phyloP scores from a whole-genome alignment of 2,329 filamentous ascomycete genomes.

The Rhinocladiella similis region DNA sequence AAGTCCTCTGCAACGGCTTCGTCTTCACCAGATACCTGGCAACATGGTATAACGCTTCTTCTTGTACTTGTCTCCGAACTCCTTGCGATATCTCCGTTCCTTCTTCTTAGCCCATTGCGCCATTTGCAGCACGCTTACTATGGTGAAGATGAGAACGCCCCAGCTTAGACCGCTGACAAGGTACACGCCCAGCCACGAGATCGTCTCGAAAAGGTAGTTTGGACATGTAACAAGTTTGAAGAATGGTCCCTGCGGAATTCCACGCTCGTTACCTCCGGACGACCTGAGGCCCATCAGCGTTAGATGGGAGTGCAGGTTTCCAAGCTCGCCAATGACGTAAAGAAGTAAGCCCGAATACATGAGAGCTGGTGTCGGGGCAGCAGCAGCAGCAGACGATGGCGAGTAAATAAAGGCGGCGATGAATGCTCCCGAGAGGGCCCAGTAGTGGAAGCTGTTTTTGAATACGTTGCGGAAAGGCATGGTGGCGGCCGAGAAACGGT shows the following conservation, averaged over 20 bases:
- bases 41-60: slow-evolving; percentile 85
- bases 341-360: slow-evolving; percentile 69
- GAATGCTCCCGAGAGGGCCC: slow-evolving; percentile 76
- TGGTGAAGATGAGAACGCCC: slow-evolving; percentile 74
- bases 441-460: slow-evolving; percentile 96
- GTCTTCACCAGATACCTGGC: slow-evolving; percentile 63
- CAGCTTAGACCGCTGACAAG: slow-evolving; percentile 73
- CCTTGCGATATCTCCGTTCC: slow-evolving; percentile 83
- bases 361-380: slow-evolving; percentile 50
- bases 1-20: neutral
- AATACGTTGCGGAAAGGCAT: slow-evolving; percentile 92
- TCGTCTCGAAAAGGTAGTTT: slow-evolving; percentile 92
- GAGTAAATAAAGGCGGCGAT: slow-evolving; percentile 84
- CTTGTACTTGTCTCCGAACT: slow-evolving; percentile 93
- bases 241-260: slow-evolving; percentile 82
- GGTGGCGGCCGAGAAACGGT: slow-evolving; percentile 91
- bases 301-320: slow-evolving; percentile 77
- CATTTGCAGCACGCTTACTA: slow-evolving; percentile 77
- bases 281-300: slow-evolving; percentile 76
- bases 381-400: slow-evolving; percentile 67
- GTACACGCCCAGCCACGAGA: slow-evolving; percentile 83
- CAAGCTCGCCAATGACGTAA: slow-evolving; percentile 74
- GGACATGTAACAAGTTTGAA: slow-evolving; percentile 89
- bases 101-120: slow-evolving; percentile 85
- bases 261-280: slow-evolving; percentile 77